Evolutionary conservation across 1,284 basidiomycete genomes (phyloP).

Genomic region (Cutaneotrichosporon sp.): DNA sequence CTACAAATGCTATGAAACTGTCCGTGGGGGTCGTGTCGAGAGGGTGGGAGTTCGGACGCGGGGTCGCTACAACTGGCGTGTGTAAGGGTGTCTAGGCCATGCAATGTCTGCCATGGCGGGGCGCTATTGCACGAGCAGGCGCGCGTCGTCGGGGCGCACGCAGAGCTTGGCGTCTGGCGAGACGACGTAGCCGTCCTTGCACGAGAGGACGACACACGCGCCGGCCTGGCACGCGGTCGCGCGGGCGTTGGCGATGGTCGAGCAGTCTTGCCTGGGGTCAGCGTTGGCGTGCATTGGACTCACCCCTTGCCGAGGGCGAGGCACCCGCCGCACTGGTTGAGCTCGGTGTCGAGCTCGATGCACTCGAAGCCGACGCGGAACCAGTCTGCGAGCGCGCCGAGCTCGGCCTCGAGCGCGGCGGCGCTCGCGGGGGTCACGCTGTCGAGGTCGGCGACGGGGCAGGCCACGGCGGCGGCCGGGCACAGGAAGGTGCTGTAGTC

Average conservation of each 20-base stretch:
- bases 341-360: conserved; percentile 51
- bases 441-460: conserved; percentile 40
- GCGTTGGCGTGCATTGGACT: conserved; percentile 21
- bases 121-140: background rate
- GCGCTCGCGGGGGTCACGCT: conserved; percentile 35
- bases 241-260: conserved; percentile 48
- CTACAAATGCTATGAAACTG: too few relatives aligned
- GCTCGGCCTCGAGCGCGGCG: conserved; percentile 32
- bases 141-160: conserved; percentile 16
- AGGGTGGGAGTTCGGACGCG: too few relatives aligned
- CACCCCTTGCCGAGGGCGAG: conserved; percentile 51
- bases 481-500: conserved; percentile 55
- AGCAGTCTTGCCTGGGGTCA: conserved; percentile 51
- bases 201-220: conserved; percentile 47
- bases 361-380: conserved; percentile 55
- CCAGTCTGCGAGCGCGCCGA: conserved; percentile 52
- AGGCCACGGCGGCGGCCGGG: conserved; percentile 49
- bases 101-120: too few relatives aligned
- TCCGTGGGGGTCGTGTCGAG: too few relatives aligned
- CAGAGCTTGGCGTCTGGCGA: conserved; percentile 45
- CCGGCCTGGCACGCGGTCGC: conserved; percentile 49
- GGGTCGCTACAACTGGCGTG: too few relatives aligned
- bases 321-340: conserved; percentile 54
- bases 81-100: too few relatives aligned
- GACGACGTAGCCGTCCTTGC: conserved; percentile 51